These are phyloP conservation scores for Termitomyces sp. DNA, from an alignment of 768 basidiomycete genomes.

Conservation along the genomic window DNA sequence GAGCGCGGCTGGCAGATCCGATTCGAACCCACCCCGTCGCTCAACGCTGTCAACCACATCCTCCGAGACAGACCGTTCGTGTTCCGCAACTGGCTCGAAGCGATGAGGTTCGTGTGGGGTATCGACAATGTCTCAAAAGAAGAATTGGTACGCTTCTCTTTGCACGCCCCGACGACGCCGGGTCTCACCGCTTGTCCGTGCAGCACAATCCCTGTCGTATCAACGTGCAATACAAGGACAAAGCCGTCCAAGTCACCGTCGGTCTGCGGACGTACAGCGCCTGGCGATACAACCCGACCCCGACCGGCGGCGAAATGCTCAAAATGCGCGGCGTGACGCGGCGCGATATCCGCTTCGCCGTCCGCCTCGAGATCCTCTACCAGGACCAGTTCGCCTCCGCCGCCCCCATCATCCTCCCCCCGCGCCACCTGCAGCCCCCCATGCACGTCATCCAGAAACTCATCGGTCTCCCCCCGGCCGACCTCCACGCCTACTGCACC, in stretches of 20 bases:
- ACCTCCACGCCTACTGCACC: not conserved
- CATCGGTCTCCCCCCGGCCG: not conserved
- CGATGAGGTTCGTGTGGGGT: conserved; percentile 19
- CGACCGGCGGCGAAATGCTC: not conserved
- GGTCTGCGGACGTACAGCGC: conserved; percentile 22
- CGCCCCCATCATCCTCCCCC: not conserved
- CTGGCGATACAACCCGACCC: not conserved
- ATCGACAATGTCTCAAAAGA: no score
- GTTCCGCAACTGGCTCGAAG: conserved; percentile 14
- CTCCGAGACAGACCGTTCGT: conserved; percentile 14
- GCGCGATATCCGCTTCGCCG: conserved; percentile 47
- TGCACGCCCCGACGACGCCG: no score
- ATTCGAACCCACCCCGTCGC: not conserved
- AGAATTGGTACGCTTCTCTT: no score
- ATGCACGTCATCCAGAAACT: not conserved
- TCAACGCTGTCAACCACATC: not conserved
- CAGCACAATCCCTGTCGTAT: conserved; percentile 23
- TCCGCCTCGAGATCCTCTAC: conserved; percentile 28
- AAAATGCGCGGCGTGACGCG: conserved; percentile 37
- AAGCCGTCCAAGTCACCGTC: conserved; percentile 10
- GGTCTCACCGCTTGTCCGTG: not conserved
- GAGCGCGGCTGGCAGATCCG: conserved; percentile 21
- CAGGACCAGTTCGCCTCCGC: not conserved
- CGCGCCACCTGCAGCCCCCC: not conserved
- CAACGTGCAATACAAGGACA: conserved; percentile 11